Evolutionary conservation across 352 stramenopile species (phyloP), one percentile per base, ranked within the genome.

Genomic region (Bremia lactucae): DNA sequence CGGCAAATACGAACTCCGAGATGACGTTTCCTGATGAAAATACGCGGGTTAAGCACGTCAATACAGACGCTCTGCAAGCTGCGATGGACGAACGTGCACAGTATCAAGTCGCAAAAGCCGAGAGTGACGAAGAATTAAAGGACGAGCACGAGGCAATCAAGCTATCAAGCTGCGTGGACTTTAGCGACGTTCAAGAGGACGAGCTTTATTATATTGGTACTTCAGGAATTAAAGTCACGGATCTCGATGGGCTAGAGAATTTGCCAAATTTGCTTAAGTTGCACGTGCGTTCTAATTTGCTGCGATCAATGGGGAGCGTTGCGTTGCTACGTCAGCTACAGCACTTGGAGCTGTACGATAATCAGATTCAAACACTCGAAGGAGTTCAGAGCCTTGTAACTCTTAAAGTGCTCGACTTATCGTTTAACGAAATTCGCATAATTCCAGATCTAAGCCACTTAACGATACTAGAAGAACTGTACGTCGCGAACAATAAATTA

Each of bases 401-500:
- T 25, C 49, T 92, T 13, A 66, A 69, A n/a, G 77, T 96, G 19
- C 55, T 98, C 11, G 95, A 98, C 49, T 67, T 98, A 44, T 97
- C 88, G 51, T 98, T 97, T 71, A 98, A 98, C 64, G 72, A 89
- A 26, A 97, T 98, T 69, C 81, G 92, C 16, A 55, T 82, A 38
- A 93, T 98, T 34, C 78, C 78, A 8, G 73, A 91, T 25, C 51
- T 87, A 42, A 71, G 56, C 46, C 67, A 78, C 39, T 33, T 98
- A 46, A 75, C 67, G 47, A 44, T 92, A 59, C 67, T 98, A 3
- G 59, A 95, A 42, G 86, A 96, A 52, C 65, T 95, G 15, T 97
- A 95, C 42, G 68, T 98, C 23, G 95, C 95, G 18, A 97, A 97
- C 65, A 99, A 99, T 78, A 98, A 98, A 65, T 72, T 99, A 26